Percentiles rank a stretch among this genome's conserved stretches.
Evolutionary conservation across 2,329 filamentous ascomycete genomes (phyloP).

Genomic region (Claviceps monticola): DNA sequence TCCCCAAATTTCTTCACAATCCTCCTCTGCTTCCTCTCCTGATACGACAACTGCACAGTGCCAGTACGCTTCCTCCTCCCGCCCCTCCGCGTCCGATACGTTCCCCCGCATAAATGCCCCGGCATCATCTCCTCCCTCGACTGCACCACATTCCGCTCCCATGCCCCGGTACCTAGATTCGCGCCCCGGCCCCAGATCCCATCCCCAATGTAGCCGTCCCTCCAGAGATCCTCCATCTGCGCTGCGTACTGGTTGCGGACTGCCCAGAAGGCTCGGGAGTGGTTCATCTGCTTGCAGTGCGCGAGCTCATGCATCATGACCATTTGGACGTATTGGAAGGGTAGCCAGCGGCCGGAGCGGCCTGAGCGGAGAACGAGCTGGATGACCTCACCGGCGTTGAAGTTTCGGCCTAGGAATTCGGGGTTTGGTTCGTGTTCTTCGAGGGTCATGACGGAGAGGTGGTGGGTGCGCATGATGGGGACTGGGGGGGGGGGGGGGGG

Average conservation of each 20-base stretch:
- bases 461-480: slow-evolving; percentile 55
- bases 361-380: slow-evolving; percentile 67
- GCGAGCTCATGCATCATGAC: slow-evolving; percentile 91
- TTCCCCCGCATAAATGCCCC: slow-evolving; percentile 69
- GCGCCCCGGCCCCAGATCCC: slow-evolving; percentile 70
- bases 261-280: slow-evolving; percentile 67
- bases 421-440: slow-evolving; percentile 72
- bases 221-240: slow-evolving; percentile 59
- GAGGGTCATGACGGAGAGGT: slow-evolving; percentile 52
- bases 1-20: slow-evolving; percentile 66
- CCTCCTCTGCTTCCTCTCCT: slow-evolving; percentile 57
- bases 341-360: slow-evolving; percentile 55
- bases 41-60: slow-evolving; percentile 45
- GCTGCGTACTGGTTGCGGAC: slow-evolving; percentile 60
- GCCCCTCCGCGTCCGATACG: slow-evolving; percentile 44
- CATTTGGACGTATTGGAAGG: slow-evolving; percentile 77
- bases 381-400: slow-evolving; percentile 78
- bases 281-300: slow-evolving; percentile 87
- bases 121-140: slow-evolving; percentile 42
- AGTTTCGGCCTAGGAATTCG: slow-evolving; percentile 80
- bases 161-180: slow-evolving; percentile 45
- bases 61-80: slow-evolving; percentile 40
- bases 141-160: slow-evolving; percentile 37
- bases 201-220: slow-evolving; percentile 59
- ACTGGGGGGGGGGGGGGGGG: slow-evolving; percentile 20